Base-by-base conservation (phyloP, 306 rosid genomes). In the Prunus persica region DNA sequence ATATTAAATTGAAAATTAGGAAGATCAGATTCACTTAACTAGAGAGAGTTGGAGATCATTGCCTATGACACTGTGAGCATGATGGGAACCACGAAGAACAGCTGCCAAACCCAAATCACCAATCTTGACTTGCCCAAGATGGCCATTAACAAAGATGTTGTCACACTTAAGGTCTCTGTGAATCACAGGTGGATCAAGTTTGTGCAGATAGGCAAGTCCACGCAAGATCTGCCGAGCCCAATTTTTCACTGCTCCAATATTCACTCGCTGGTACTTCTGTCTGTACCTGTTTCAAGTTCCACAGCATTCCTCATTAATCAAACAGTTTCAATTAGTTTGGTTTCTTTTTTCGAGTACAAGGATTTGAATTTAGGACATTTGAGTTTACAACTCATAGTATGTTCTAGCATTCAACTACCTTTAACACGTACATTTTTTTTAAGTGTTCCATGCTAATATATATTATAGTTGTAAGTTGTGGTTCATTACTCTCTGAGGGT, bases 131-230 rank as follows among this genome's bases (percentile, higher is more conserved):
- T 85, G 87, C 32, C 97, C 98, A 62, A 86, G 80, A 79, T 94
- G 96, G 15, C 98, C 98, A 86, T 94, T 94, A 51, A 94, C 88
- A 73, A 94, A 91, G 73, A 94, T 85, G 45, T 91, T 94, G 76
- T 91, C 97, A 78, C 98, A 94, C 71, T 94, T 91, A 69, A 91
- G 90, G 73, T 94, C 98, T 82, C 98, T 86, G 41, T 94, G 98
- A 12, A 94, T 94, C 4, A 91, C 90, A 0, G 97, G 96, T 43
- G 97, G 98, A 84, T 89, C 86, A 55, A 79, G 84, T 54, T 65
- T 81, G 61, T 94, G 98, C 74, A 91, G 73, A 78, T 90, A 89
- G 57, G 76, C 90, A 83, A 94, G 83, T 27, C 98, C 98, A 57
- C 60, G 65, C 6, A 94, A 77, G 77, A 91, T 89, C 75, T 90